Conservation (phyloP, 176 grass and related monocot species). For the Chrysopogon serrulatus region DNA sequence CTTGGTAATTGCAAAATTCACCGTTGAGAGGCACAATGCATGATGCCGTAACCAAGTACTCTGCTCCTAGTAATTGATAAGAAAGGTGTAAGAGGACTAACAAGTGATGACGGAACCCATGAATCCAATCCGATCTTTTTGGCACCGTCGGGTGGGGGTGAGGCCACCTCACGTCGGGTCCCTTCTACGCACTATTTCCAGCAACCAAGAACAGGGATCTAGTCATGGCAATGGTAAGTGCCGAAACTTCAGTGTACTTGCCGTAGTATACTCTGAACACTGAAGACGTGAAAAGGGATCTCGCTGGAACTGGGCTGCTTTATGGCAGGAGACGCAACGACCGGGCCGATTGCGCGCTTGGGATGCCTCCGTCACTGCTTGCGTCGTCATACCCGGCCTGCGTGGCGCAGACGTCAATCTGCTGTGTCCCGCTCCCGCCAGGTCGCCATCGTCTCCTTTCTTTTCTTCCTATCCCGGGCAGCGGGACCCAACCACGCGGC, state of each 20-base stretch:
- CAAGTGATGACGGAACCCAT: slow-evolving; percentile 53
- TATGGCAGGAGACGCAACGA: background rate
- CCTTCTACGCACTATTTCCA: background rate
- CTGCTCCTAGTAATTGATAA: too few relatives aligned
- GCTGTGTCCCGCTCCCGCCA: too few relatives aligned
- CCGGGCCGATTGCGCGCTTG: background rate
- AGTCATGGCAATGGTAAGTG: background rate
- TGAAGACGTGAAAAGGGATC: too few relatives aligned
- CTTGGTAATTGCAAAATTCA: background rate
- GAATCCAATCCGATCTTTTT: background rate
- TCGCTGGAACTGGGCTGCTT: background rate
- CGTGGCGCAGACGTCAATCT: too few relatives aligned
- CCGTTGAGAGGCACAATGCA: background rate
- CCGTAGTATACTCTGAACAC: background rate
- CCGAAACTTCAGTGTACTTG: background rate
- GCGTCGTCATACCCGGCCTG: background rate
- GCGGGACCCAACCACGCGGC: too few relatives aligned
- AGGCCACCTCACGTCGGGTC: background rate
- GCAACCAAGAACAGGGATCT: background rate
- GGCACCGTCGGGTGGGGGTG: background rate
- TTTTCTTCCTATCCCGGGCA: background rate
- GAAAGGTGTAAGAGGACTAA: background rate
- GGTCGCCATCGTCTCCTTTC: background rate
- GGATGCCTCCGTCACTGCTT: background rate
- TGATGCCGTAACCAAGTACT: too few relatives aligned